Conservation (phyloP, 768 basidiomycete genomes). For the Baorangia bicolor region DNA sequence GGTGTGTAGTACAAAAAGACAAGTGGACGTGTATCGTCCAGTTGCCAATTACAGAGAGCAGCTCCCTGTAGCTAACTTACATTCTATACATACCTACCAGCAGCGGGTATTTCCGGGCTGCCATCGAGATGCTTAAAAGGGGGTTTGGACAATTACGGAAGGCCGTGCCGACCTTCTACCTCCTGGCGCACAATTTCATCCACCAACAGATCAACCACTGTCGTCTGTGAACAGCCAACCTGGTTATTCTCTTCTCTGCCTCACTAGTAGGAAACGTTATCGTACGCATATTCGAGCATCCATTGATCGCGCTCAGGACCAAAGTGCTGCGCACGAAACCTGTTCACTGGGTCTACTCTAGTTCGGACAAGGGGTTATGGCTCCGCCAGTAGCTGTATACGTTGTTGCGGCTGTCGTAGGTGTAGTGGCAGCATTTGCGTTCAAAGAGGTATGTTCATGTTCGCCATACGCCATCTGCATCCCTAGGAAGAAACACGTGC, state of each 20-base stretch:
- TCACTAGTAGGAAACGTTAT: conserved; percentile 3
- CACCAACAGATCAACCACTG: not conserved
- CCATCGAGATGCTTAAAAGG: conserved; percentile 1
- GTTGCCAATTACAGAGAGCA: not conserved
- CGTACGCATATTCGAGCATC: not conserved
- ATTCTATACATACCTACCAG: not conserved
- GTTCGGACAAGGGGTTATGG: conserved; percentile 16
- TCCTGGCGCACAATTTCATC: conserved; percentile 7
- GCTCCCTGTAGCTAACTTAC: too few species aligned
- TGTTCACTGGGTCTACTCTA: conserved; percentile 6
- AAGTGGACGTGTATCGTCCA: too few species aligned
- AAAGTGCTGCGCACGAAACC: conserved; percentile 15
- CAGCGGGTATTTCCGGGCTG: conserved; percentile 1
- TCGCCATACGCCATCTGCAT: not conserved
- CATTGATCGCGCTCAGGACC: not conserved
- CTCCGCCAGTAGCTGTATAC: conserved; percentile 42
- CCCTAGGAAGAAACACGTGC: conserved; percentile 12
- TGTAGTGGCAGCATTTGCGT: conserved; percentile 50
- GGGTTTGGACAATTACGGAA: conserved; percentile 18
- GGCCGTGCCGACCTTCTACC: not conserved
- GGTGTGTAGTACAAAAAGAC: not conserved
- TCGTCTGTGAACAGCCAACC: not conserved
- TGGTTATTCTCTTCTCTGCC: not conserved
- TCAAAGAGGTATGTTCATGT: conserved; percentile 52
- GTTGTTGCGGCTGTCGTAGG: conserved; percentile 50